These are phyloP conservation scores for Ophiostoma tasmaniense DNA, from an alignment of 2,329 filamentous ascomycete genomes.

Conservation along the genomic window DNA sequence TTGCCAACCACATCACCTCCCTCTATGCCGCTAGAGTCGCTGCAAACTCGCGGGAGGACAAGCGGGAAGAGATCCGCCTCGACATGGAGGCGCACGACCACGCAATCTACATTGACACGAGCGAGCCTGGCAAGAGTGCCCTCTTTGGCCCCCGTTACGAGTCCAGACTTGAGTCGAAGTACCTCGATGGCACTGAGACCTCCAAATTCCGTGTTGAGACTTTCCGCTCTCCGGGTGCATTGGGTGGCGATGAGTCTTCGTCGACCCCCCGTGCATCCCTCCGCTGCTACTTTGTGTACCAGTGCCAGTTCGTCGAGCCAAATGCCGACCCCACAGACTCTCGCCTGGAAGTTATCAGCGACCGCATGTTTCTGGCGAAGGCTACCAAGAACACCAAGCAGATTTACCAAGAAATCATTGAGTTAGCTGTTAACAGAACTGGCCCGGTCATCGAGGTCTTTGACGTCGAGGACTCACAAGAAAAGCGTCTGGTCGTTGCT, in stretches of 20 bases:
- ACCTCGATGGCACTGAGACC: slow-evolving; percentile 70
- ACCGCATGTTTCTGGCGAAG: slow-evolving; percentile 91
- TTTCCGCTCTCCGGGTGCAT: slow-evolving; percentile 64
- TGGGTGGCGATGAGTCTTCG: slow-evolving; percentile 58
- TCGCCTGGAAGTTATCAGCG: slow-evolving; percentile 81
- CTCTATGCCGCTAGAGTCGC: slow-evolving; percentile 96
- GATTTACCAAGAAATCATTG: slow-evolving; percentile 90
- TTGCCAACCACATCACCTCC: slow-evolving; percentile 89
- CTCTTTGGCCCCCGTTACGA: slow-evolving; percentile 83
- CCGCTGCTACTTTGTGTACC: slow-evolving; percentile 98
- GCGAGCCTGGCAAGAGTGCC: slow-evolving; percentile 72
- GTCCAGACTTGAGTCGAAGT: slow-evolving; percentile 87
- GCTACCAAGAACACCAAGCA: slow-evolving; percentile 91
- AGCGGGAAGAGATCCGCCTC: slow-evolving; percentile 84
- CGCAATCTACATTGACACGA: slow-evolving; percentile 97
- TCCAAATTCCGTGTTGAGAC: slow-evolving; percentile 88
- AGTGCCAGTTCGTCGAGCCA: slow-evolving; percentile 78
- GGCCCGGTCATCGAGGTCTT: slow-evolving; percentile 97
- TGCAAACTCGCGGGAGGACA: slow-evolving; percentile 85
- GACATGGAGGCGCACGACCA: slow-evolving; percentile 94
- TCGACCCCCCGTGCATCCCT: slow-evolving; percentile 66
- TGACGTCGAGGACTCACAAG: slow-evolving; percentile 80
- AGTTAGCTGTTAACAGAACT: slow-evolving; percentile 71
- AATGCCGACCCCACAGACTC: slow-evolving; percentile 72
- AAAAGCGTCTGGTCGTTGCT: slow-evolving; percentile 90